Evolutionary conservation across 345 rosid species (phyloP).

Genomic region (Brassica juncea): DNA sequence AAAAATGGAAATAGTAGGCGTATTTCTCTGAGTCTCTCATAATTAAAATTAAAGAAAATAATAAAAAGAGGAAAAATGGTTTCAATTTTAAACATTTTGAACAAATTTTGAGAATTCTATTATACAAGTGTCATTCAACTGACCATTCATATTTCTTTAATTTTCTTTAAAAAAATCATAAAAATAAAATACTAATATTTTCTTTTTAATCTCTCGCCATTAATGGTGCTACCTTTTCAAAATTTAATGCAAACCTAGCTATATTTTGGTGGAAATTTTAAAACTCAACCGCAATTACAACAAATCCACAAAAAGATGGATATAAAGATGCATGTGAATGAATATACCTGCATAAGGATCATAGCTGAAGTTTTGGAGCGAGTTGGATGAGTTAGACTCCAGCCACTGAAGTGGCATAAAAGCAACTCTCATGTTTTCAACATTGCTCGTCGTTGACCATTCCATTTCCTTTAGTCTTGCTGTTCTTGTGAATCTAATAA

Average conservation of each 20-base stretch:
- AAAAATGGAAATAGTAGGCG: not conserved
- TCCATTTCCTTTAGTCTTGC: slow-evolving; percentile 16
- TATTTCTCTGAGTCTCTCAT: no score
- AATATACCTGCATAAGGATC: slow-evolving; percentile 66
- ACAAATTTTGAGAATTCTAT: no score
- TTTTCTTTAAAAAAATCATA: no score
- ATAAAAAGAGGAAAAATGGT: no score
- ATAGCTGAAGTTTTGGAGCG: slow-evolving; percentile 59
- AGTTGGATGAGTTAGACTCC: slow-evolving; percentile 52
- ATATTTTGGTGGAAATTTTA: not conserved
- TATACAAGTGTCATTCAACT: no score
- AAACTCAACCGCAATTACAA: not conserved
- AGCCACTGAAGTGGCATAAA: slow-evolving; percentile 31
- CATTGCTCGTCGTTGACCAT: slow-evolving; percentile 30
- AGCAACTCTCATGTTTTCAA: slow-evolving; percentile 38
- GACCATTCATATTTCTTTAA: no score
- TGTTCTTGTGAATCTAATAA: slow-evolving; percentile 21
- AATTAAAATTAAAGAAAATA: no score
- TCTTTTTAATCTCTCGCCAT: no score
- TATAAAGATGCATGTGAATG: not conserved
- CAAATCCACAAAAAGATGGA: not conserved
- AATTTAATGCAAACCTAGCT: not conserved
- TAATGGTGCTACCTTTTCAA: no score
- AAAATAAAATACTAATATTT: no score
- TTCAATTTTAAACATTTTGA: no score